Base-by-base conservation (phyloP, 2,329 filamentous ascomycete species). In the Diaporthe destruens region DNA sequence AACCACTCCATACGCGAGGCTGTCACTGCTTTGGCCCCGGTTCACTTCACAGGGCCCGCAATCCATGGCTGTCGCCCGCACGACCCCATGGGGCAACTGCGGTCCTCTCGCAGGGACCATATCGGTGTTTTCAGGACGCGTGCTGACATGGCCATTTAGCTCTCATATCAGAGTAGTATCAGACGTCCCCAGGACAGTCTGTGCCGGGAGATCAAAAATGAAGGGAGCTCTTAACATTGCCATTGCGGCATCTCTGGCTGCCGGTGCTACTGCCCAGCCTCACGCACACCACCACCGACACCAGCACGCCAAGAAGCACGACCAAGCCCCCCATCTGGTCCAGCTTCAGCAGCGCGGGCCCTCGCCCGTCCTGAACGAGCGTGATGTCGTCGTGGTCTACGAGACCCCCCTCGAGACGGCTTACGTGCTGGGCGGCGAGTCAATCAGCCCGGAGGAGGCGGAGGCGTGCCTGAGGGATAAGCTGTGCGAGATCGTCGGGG, bases 381-480 rank as follows among this genome's bases (percentile, higher is more conserved):
- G 72, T 16, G 65, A 68, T 29, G 83, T 85, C 63, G 84, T 88
- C 71, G 84, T 83, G 72, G 87, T 89, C 69, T 86, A 88, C 70
- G 87, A 91, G 66, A 84, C 87, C 54, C 87, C 91, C 42, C 91
- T 90, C 67, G 88, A 91, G 76, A 89, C 91, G 71, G 88, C 92
- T 71, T 98, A 95, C 83, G 87, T 80, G 34, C 85, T 95, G 69
- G 89, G 92, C 74, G 92, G 91, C 74, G 77, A 90, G 78, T 75
- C 84, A 44, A 87, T 97, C 76, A 85, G 86, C 69, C 83, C 88
- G 74, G 82, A 88, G 0, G 88, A 94, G 74, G 94, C 94, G 69
- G 87, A 92, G 83, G 80, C 89, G 71, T 94, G 94, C 75, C 87
- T 98, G 77, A 84, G 87, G 72, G 88, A 92, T 74, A 93, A 94